Evolutionary conservation across 2,329 filamentous ascomycete genomes (phyloP).

Genomic region (Aureobasidium sp.): DNA sequence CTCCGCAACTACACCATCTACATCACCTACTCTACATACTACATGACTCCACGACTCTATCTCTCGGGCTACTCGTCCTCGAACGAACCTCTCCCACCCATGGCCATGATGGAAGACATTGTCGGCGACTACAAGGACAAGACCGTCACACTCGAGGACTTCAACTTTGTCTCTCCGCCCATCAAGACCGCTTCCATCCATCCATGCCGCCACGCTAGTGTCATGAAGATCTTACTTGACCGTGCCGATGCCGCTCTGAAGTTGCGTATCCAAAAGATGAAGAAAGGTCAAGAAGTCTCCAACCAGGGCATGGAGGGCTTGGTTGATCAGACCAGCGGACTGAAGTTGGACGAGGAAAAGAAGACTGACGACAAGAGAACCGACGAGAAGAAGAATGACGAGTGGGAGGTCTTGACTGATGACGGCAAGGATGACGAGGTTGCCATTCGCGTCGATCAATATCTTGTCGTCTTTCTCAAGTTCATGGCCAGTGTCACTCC

Average conservation of each 20-base stretch:
- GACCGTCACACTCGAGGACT: constrained; percentile 96
- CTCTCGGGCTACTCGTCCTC: constrained; percentile 70
- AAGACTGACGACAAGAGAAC: not conserved
- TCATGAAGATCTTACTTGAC: constrained; percentile 97
- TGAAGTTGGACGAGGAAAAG: constrained; percentile 48
- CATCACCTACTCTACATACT: constrained; percentile 96
- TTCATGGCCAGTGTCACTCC: constrained; percentile 73
- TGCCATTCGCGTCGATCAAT: constrained; percentile 81
- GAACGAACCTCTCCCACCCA: constrained; percentile 66
- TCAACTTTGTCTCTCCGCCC: constrained; percentile 84
- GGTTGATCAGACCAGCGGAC: constrained; percentile 64
- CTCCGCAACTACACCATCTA: constrained; percentile 94
- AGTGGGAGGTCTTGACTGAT: constrained; percentile 56
- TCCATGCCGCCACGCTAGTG: constrained; percentile 91
- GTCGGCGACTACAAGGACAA: constrained; percentile 97
- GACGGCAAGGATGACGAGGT: constrained; percentile 60
- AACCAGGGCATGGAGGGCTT: constrained; percentile 70
- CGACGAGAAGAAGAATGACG: constrained; percentile 47
- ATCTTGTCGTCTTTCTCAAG: constrained; percentile 81
- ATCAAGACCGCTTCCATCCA: constrained; percentile 97
- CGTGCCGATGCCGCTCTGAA: constrained; percentile 91
- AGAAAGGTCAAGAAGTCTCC: constrained; percentile 41
- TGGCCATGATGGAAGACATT: constrained; percentile 93
- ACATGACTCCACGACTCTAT: constrained; percentile 90
- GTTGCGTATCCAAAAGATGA: constrained; percentile 75